Evolutionary conservation across 208 protist species (phyloP), one percentile per base, ranked within the genome.

Genomic region (Wallacemonas sp.): DNA sequence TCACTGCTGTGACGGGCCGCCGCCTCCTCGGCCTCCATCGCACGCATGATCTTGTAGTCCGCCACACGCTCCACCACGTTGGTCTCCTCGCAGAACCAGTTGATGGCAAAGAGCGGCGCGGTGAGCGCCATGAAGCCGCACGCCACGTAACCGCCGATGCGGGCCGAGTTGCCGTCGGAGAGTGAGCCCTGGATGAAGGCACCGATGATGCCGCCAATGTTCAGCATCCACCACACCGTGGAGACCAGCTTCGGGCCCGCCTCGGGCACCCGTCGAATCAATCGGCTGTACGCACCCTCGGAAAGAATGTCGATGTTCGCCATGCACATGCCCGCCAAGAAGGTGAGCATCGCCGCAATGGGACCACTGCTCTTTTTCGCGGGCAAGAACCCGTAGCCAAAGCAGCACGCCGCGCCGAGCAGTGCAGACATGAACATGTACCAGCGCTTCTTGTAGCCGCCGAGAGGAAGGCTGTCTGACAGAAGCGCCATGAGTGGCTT

Each of bases 301-400:
- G 67, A 75, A 19, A 82, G 71, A 46, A 78, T 74, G 39, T 82
- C 76, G 21, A 82, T n/a, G 32, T 68, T 71, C n/a, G 66, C 65
- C 42, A 66, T 66, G 36, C 63, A 60, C 45, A 74, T 76, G 37
- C 62, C 32, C 1, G 55, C 63, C 44, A 78, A 38, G 42, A 82
- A 82, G 54, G 69, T 63, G 32, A 82, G 38, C 3, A 32, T 63
- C 8, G 53, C 67, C 0, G 55, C 71, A 22, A 65, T 50, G 12
- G 41, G 19, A 19, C 52, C 76, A 41, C 54, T 66, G 12, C 45
- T 59, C 1, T 39, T 4, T 27, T 53, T 62, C n/a, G 55, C 38
- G 4, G 76, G 76, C 9, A 78, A 61, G 3, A 73, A 32, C 19
- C 50, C 70, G 38, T 55, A 73, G 30, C 33, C 54, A 38, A 78